Evolutionary conservation across 2,329 filamentous ascomycete species (phyloP), one percentile per base, ranked within the genome.

Genomic region (Mycosphaerella sp.): DNA sequence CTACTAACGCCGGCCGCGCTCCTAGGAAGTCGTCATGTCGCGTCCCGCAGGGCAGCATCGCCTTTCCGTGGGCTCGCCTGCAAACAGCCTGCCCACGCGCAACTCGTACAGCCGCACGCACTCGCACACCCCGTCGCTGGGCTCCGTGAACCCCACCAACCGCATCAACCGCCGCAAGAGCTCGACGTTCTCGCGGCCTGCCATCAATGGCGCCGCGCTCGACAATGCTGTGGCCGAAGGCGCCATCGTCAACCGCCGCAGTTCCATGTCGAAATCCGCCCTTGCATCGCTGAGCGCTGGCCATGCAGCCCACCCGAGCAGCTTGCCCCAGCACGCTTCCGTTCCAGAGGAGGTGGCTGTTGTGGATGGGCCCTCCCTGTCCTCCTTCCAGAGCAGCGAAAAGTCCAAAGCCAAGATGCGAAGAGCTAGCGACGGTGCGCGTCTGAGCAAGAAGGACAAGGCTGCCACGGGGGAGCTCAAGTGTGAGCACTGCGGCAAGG

Each of bases 401-500:
- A 75, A 70, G 64, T 73, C 74, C 65, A 79, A 78, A 64, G 66
- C 66, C 60, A 75, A 79, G 56, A 76, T 77, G 62, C 75, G 81
- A 52, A 77, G 81, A 59, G 80, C 89, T 54, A 96, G 90, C 69
- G 91, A 97, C 69, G 90, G 89, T 56, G 87, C 91, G 61, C 83
- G 86, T 62, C 77, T 91, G 57, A 75, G 79, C 64, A 94, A 93
- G 72, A 84, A 86, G 62, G 87, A 91, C 75, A 90, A 89, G 74
- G 80, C 81, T 71, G 86, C 82, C 74, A 81, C 84, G 66, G 82
- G 84, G 66, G 91, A 97, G 71, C 82, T 98, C 69, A 89, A 87
- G 73, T 98, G 93, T 77, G 89, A 95, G 70, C 91, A 90, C 74
- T 98, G 93, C 78, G 91, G 91, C 73, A 98, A 98, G 80, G 89